These are phyloP conservation scores for Aspergillus puulaauensis DNA, from an alignment of 2,329 filamentous ascomycete genomes.

Conservation along the genomic window DNA sequence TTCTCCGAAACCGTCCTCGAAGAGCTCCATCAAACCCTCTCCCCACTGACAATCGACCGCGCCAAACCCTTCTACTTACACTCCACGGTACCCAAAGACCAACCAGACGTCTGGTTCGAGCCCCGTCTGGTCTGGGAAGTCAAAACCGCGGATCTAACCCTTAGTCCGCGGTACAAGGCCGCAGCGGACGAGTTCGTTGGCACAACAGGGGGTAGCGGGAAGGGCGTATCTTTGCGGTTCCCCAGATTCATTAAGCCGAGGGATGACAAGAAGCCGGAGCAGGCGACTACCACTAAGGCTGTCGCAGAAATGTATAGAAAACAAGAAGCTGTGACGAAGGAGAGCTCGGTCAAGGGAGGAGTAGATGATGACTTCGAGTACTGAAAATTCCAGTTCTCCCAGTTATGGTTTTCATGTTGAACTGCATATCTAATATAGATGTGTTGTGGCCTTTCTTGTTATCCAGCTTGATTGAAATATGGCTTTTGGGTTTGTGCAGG, in stretches of 20 bases:
- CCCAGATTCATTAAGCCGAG: constrained; percentile 87
- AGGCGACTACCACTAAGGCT: constrained; percentile 79
- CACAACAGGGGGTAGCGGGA: constrained; percentile 60
- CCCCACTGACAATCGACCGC: constrained; percentile 76
- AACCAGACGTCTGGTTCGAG: constrained; percentile 98
- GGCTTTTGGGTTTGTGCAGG: no score
- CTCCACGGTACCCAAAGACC: constrained; percentile 79
- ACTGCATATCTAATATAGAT: no score
- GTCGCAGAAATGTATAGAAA: constrained; percentile 96
- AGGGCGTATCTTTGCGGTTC: constrained; percentile 85
- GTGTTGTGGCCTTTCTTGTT: no score
- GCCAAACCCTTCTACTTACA: constrained; percentile 95
- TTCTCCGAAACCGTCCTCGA: constrained; percentile 95
- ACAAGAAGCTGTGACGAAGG: constrained; percentile 87
- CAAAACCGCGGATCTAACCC: constrained; percentile 90
- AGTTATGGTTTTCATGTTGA: not conserved
- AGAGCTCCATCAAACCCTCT: constrained; percentile 74
- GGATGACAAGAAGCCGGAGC: constrained; percentile 93
- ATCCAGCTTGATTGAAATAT: no score
- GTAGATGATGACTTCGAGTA: constrained; percentile 99
- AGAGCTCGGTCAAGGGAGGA: constrained; percentile 77
- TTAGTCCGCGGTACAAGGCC: constrained; percentile 92
- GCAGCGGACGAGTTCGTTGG: constrained; percentile 79
- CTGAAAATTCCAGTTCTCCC: constrained; percentile 41
- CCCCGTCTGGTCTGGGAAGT: constrained; percentile 95